Evolutionary conservation across 2,329 filamentous ascomycete species (phyloP).

Genomic region (Corniculantispora saksenae): DNA sequence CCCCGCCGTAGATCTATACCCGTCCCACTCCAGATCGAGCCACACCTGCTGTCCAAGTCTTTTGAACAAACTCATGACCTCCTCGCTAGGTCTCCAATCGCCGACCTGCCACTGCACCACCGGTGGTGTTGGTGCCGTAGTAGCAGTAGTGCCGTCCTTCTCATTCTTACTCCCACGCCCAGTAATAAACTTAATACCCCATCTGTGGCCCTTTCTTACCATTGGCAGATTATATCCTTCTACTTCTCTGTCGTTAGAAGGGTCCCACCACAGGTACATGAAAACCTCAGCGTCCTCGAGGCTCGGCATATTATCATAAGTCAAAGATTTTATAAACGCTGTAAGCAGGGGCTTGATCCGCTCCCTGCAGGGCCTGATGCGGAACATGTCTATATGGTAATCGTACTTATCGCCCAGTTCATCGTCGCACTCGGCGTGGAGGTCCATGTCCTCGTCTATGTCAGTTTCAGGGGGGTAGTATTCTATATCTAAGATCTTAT

Average conservation of each 20-base stretch:
- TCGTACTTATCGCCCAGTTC: constrained; percentile 18
- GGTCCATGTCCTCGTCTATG: constrained; percentile 22
- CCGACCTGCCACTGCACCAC: constrained; percentile 29
- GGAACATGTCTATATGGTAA: constrained; percentile 24
- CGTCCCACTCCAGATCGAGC: constrained; percentile 22
- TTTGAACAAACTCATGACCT: constrained; percentile 25
- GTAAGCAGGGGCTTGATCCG: constrained; percentile 27
- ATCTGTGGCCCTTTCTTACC: constrained; percentile 23
- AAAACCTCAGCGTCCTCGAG: constrained; percentile 29
- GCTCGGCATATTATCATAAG: constrained; percentile 23
- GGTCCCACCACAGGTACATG: constrained; percentile 25
- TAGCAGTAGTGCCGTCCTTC: neutral
- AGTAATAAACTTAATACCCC: constrained; percentile 25
- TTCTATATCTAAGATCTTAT: constrained; percentile 22
- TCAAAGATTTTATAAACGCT: constrained; percentile 25
- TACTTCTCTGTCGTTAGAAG: constrained; percentile 21
- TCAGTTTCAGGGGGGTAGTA: constrained; percentile 24
- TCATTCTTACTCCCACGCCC: constrained; percentile 1
- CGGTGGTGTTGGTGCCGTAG: neutral
- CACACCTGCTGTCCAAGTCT: constrained; percentile 25
- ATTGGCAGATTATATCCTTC: constrained; percentile 8
- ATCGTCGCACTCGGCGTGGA: constrained; percentile 19
- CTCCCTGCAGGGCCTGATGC: constrained; percentile 23
- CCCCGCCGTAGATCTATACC: too few relatives aligned
- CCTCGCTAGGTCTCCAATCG: constrained; percentile 26